These are phyloP conservation scores for Ustilaginoidea virens DNA, from an alignment of 2,329 filamentous ascomycete species.

Conservation along the genomic window DNA sequence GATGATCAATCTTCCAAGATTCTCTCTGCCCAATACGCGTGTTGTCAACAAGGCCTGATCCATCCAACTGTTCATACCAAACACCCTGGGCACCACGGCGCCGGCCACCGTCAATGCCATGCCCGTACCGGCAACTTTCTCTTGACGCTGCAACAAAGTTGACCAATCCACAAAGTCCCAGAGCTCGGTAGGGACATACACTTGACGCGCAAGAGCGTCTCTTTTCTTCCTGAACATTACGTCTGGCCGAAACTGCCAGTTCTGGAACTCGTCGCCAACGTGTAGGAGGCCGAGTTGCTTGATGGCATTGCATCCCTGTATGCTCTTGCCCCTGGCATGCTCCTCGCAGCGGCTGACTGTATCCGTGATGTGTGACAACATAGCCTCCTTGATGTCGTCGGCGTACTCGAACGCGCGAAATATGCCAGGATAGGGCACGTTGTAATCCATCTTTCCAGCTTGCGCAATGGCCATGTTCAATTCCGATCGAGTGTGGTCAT, in stretches of 20 bases:
- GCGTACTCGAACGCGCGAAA: slow-evolving; percentile 81
- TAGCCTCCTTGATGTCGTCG: slow-evolving; percentile 80
- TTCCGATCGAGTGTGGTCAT: slow-evolving; percentile 63
- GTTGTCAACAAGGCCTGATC: slow-evolving; percentile 71
- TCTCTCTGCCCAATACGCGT: slow-evolving; percentile 68
- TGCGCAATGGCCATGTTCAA: slow-evolving; percentile 61
- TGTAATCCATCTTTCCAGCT: slow-evolving; percentile 62
- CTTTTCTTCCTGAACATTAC: slow-evolving; percentile 84
- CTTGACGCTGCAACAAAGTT: slow-evolving; percentile 72
- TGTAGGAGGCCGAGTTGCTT: slow-evolving; percentile 80
- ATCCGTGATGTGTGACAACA: slow-evolving; percentile 74
- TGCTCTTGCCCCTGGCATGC: slow-evolving; percentile 62
- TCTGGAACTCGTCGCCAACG: slow-evolving; percentile 72
- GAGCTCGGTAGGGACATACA: slow-evolving; percentile 76
- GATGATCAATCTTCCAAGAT: slow-evolving; percentile 63
- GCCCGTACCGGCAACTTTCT: slow-evolving; percentile 86
- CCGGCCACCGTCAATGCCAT: slow-evolving; percentile 89
- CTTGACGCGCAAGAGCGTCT: slow-evolving; percentile 67
- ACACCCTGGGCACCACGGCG: slow-evolving; percentile 64
- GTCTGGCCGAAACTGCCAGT: slow-evolving; percentile 77
- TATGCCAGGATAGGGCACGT: slow-evolving; percentile 75
- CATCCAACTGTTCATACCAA: slow-evolving; percentile 78
- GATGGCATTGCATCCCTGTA: slow-evolving; percentile 70
- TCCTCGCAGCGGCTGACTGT: slow-evolving; percentile 73
- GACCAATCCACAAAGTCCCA: slow-evolving; percentile 88